Base-by-base conservation (phyloP, 306 rosid genomes). In the Biancaea sappan region DNA sequence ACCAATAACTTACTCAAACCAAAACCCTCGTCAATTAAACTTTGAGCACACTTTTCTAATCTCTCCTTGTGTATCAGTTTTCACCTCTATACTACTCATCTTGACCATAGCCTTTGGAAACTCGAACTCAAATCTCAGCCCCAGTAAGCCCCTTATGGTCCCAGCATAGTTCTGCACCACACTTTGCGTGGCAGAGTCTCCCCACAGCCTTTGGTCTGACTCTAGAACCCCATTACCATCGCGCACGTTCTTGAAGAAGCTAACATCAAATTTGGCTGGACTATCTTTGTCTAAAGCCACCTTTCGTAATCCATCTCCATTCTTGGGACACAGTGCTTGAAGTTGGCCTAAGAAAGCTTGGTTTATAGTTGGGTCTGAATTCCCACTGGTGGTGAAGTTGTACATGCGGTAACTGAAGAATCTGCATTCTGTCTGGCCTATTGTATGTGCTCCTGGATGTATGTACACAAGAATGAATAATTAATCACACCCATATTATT, bases 141-240 rank as follows among this genome's bases (percentile, higher is more conserved):
- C 91, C 13, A 90, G 37, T 5, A 88, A 57, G 25, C 90, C 93
- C 59, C 86, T 79, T 14, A 86, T 32, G 31, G 0, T 86, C 4
- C 96, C 90, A 0, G 87, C 96, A 63, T 88, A 90, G 3, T 58
- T 81, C 38, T 88, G 80, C 62, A 90, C 88, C 21, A 84, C 43
- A 48, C 37, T 77, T 21, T 65, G 63, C 0, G 92, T 85, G 15
- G 51, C 47, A 28, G 82, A 52, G 37, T 87, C 88, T 24, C 83
- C 89, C 91, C 89, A 88, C 2, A 92, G 81, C 84, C 92, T 81
- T 76, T 88, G 94, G 18, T 90, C 98, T 1, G 96, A 92, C 84
- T 90, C 93, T 43, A 88, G 62, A 63, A 90, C 73, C 4, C 66
- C 91, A 29, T 84, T 90, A 0, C 93, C 91, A 37, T 90, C 83